A percentile compares a stretch with the other conserved stretches of the same genome.
Evolutionary conservation across 371 early-diverging fungal species (phyloP).

Genomic region (Sporodiniella umbellata): DNA sequence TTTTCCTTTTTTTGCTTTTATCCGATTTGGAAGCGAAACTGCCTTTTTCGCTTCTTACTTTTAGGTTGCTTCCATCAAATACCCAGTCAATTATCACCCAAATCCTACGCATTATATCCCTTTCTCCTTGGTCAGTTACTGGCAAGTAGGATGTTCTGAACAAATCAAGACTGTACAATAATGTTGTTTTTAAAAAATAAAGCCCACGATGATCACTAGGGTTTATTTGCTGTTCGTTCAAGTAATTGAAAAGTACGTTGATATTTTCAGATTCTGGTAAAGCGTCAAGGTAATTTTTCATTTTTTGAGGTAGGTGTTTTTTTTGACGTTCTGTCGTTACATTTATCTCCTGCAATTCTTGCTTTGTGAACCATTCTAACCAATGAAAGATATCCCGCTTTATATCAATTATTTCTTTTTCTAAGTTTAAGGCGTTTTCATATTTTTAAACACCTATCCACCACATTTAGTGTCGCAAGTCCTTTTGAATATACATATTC

Average conservation of each 20-base stretch:
- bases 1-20: constrained; percentile 5
- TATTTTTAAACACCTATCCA: no score
- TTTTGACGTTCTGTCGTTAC: constrained; percentile 2
- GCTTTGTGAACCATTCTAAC: constrained; percentile 6
- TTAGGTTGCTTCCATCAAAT: constrained; percentile 5
- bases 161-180: constrained; percentile 9
- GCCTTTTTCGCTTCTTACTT: constrained; percentile 2
- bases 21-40: constrained; percentile 2
- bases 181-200: constrained; percentile 7
- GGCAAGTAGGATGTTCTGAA: constrained; percentile 3
- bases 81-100: constrained; percentile 8
- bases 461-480: no score
- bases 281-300: constrained; percentile 6
- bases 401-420: no score
- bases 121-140: constrained; percentile 7
- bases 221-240: constrained; percentile 4
- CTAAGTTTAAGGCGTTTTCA: no score
- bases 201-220: constrained; percentile 1
- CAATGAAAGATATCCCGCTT: neutral
- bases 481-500: no score
- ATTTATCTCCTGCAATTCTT: constrained; percentile 4
- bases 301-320: constrained; percentile 6
- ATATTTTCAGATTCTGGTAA: constrained; percentile 4
- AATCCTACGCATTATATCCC: constrained; percentile 3
- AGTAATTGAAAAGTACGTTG: constrained; percentile 4